Base-by-base conservation (phyloP, 495 filamentous ascomycete genomes). In the Chaetomium tenue region DNA sequence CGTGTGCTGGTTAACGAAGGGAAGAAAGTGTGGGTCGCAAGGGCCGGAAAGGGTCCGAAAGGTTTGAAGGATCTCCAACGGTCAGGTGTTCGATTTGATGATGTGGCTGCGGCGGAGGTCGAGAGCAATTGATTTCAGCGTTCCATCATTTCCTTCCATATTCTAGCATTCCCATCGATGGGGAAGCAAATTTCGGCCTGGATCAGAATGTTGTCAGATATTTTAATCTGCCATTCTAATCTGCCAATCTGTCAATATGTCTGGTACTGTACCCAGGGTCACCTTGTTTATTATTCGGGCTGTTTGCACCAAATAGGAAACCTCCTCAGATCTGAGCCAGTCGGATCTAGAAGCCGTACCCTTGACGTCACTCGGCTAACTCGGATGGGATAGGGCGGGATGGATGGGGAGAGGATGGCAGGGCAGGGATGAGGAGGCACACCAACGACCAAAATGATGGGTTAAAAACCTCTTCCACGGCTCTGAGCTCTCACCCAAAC, bases 281-380 rank as follows among this genome's bases (percentile, higher is more conserved):
- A 8, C 33, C 33, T 37, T 37, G 33, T 37, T 37, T 37, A 37
- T 37, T 37, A 37, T 37, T 37, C 33, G 33, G 33, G 33, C 33
- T 12, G 33, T 37, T 37, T 11, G 33, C 33, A 37, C 33, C 8
- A 37, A 37, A 37, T 37, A 37, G 33, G 33, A 37, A 37, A 37
- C 11, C 5, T 37, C 9, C 5, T 37, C 33, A 47, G 16, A 20
- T 47, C n/a, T 15, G 12, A 50, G 48, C 48, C 48, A 52, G 9
- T 52, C 48, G 48, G 48, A 52, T 26, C 44, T 47, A 0, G 44
- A 3, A 22, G n/a, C n/a, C 2, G 44, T 37, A 7, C 22, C 48
- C 23, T 52, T 52, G 48, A 52, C 13, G 48, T 52, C 48, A 26
- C 48, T 52, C 48, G 48, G 48, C 48, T 52, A 52, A 26, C 48